Evolutionary conservation across 1,139 yeast species (phyloP), one percentile per base, ranked within the genome.

Genomic region (Suhomyces yuchorum): DNA sequence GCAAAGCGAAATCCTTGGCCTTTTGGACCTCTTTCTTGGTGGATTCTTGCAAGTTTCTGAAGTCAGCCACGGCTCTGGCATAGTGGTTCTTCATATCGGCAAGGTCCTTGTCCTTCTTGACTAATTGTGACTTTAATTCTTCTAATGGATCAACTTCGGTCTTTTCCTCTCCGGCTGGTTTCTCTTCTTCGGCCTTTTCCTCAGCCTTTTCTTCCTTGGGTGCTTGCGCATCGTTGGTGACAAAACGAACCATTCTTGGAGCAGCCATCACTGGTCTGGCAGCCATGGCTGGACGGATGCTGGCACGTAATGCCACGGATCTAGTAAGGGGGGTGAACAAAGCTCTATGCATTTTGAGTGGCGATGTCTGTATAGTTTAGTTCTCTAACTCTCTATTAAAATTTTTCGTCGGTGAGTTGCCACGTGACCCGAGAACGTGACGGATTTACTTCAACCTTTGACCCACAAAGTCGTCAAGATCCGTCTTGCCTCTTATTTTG

Each of bases 1-100:
- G 96, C 57, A 92, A 77, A 1, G 97, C 97, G 71, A 85, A 92
- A 65, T 89, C 96, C 66, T 80, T 86, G 42, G 97, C 92, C 71
- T 88, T 88, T 68, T 87, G 85, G 44, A 89, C 76, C 66, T 92
- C 97, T 57, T 88, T 81, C 71, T 87, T 87, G 54, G 97, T 90
- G 42, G 93, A 84, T 62, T 88, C 95, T 75, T 92, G 97, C 59
- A 92, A 77, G 72, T 88, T 90, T 62, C 96, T 85, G 84, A 90
- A 92, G 67, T 92, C 97, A 20, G 97, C 97, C 48, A 90, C 79
- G 26, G 96, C 82, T 60, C 96, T 82, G 51, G 90, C 78, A 63
- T 87, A 85, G 59, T 85, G 84, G 68, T 90, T 95, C 70, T 89
- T 90, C 75, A 87, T 74, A 59, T 85, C 88, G 24, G 91, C 93